phyloP scores from a whole-genome alignment of 495 filamentous ascomycete genomes.

The Neurospora discreta region DNA sequence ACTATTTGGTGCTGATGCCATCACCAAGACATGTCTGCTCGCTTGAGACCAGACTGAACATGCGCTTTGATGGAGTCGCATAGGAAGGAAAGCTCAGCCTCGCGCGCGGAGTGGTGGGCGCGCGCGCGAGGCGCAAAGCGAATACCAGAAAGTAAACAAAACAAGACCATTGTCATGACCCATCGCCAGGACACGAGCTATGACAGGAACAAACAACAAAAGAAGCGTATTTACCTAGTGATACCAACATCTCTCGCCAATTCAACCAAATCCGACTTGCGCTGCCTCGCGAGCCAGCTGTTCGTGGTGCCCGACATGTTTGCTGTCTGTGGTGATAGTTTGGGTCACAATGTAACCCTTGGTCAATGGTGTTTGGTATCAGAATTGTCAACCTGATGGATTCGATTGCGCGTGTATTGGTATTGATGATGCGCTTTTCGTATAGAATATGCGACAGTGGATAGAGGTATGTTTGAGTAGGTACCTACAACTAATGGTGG shows the following conservation, averaged over 20 bases:
- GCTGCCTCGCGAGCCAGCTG: constrained; percentile 72
- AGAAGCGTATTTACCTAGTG: constrained; percentile 46
- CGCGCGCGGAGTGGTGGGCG: background rate
- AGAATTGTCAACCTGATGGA: constrained; percentile 17
- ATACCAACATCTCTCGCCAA: constrained; percentile 64
- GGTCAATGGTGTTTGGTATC: constrained; percentile 3
- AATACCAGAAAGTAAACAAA: background rate
- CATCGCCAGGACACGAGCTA: background rate
- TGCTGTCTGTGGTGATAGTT: background rate
- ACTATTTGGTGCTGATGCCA: background rate
- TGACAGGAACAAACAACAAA: constrained; percentile 3
- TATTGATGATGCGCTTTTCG: background rate
- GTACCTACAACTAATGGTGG: no score
- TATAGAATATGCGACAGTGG: background rate
- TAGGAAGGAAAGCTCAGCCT: background rate
- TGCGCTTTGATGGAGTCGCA: background rate
- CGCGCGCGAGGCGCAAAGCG: background rate
- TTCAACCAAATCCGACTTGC: constrained; percentile 70
- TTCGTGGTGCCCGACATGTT: constrained; percentile 32
- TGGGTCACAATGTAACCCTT: background rate
- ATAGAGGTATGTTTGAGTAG: background rate
- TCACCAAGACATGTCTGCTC: background rate
- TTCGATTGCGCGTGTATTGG: constrained; percentile 13
- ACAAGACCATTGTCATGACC: background rate
- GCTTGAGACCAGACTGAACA: background rate